Conservation (phyloP, 371 early-diverging fungal genomes). For the Rhizopus delemar region DNA sequence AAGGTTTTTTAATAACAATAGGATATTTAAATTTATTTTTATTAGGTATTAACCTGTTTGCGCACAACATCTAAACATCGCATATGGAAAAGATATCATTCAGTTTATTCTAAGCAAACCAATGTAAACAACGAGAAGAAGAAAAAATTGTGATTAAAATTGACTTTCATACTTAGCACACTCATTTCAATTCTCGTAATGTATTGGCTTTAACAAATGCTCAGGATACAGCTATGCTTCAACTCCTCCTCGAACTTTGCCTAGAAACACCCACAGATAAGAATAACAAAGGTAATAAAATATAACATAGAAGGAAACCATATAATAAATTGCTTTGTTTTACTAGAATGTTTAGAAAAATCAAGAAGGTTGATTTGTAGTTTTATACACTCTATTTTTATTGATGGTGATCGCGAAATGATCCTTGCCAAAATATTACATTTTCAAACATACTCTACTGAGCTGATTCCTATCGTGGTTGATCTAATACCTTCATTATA, state of each 20-base stretch:
- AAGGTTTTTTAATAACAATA: slow-evolving; percentile 14
- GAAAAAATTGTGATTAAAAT: background rate
- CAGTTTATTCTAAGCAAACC: slow-evolving; percentile 16
- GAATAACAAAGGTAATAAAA: slow-evolving; percentile 21
- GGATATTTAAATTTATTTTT: slow-evolving; percentile 9
- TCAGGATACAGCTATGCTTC: slow-evolving; percentile 57
- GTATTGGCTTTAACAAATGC: slow-evolving; percentile 53
- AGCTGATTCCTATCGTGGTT: slow-evolving; percentile 57
- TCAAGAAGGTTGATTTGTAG: slow-evolving; percentile 51
- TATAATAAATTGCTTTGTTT: too few relatives aligned
- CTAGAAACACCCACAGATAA: slow-evolving; percentile 30
- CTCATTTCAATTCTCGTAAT: slow-evolving; percentile 48
- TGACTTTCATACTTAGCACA: background rate
- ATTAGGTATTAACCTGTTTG: slow-evolving; percentile 37
- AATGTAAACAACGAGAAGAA: slow-evolving; percentile 17
- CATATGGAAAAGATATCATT: slow-evolving; percentile 47
- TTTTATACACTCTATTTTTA: slow-evolving; percentile 58
- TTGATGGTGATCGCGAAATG: slow-evolving; percentile 56
- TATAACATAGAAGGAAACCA: background rate
- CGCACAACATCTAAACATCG: slow-evolving; percentile 46
- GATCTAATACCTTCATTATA: slow-evolving; percentile 58
- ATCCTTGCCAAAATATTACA: slow-evolving; percentile 61
- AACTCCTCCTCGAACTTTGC: slow-evolving; percentile 51
- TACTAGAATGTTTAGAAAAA: slow-evolving; percentile 32
- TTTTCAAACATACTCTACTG: slow-evolving; percentile 60